phyloP scores from a whole-genome alignment of 2,329 filamentous ascomycete genomes.

The Phaeophleospora eucalypticola region DNA sequence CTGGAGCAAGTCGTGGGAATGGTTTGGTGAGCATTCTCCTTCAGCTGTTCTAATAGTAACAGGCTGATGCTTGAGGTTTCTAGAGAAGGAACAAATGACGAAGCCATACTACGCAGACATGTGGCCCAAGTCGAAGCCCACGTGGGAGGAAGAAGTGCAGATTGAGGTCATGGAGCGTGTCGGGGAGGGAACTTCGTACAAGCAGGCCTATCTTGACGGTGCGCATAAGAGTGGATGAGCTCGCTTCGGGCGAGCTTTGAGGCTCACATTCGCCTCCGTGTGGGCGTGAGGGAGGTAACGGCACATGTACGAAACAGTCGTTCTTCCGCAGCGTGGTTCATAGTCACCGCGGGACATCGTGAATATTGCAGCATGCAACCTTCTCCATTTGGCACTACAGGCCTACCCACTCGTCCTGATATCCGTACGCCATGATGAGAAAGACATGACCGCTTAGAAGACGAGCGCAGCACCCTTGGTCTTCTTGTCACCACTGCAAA shows the following conservation, averaged over 20 bases:
- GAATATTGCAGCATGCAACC: slow-evolving; percentile 11
- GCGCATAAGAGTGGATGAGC: slow-evolving; percentile 11
- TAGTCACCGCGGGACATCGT: slow-evolving; percentile 3
- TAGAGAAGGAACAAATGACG: slow-evolving; percentile 18
- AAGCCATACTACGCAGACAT: slow-evolving; percentile 20
- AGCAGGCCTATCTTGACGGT: slow-evolving; percentile 15
- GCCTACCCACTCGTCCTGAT: slow-evolving; percentile 20
- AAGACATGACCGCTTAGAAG: slow-evolving; percentile 69
- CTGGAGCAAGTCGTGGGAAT: slow-evolving; percentile 16
- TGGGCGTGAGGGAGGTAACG: no score
- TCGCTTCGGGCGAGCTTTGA: neutral
- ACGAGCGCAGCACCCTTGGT: slow-evolving; percentile 99
- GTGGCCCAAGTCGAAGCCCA: slow-evolving; percentile 17
- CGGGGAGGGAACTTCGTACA: slow-evolving; percentile 14
- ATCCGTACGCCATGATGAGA: slow-evolving; percentile 26
- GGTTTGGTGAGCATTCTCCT: no score
- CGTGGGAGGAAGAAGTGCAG: slow-evolving; percentile 14
- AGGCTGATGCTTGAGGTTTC: no score
- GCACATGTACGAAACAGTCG: no score
- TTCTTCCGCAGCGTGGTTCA: no score
- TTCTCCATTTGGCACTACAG: slow-evolving; percentile 19
- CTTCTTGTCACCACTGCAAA: slow-evolving; percentile 97
- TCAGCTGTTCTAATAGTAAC: no score
- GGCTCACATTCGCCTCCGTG: no score
- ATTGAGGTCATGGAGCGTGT: slow-evolving; percentile 21